These are phyloP conservation scores for Whalleya microplaca DNA, from an alignment of 2,329 filamentous ascomycete species.

Conservation along the genomic window DNA sequence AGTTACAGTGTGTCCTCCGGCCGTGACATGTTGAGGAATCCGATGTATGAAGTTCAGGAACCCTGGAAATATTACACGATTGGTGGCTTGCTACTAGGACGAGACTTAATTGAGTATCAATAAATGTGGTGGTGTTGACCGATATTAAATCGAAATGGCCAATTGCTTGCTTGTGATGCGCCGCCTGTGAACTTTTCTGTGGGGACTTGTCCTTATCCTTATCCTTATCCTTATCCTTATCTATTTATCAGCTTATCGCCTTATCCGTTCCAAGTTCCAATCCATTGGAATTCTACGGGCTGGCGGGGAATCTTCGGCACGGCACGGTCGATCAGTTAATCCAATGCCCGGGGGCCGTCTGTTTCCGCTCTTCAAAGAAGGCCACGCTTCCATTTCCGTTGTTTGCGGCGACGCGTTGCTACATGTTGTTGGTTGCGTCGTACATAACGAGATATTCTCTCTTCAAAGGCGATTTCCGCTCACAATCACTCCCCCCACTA, in stretches of 20 bases:
- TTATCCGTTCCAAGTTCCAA: constrained; percentile 23
- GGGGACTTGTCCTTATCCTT: constrained; percentile 21
- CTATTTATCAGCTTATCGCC: constrained; percentile 7
- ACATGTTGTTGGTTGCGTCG: not conserved
- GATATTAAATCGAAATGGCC: not conserved
- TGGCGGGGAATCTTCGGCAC: constrained; percentile 22
- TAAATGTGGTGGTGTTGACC: too few relatives aligned
- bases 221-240: constrained; percentile 20
- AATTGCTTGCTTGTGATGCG: constrained; percentile 16
- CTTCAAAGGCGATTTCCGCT: not conserved
- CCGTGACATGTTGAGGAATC: constrained; percentile 77
- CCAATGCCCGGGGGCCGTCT: too few relatives aligned
- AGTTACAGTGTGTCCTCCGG: constrained; percentile 87
- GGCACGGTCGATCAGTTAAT: constrained; percentile 12
- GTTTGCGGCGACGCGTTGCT: constrained; percentile 1
- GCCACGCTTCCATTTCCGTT: constrained; percentile 21
- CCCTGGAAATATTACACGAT: too few relatives aligned
- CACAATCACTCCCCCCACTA: not conserved
- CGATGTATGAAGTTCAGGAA: too few relatives aligned
- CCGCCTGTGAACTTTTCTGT: constrained; percentile 31
- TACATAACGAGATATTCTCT: too few relatives aligned
- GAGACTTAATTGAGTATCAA: too few relatives aligned
- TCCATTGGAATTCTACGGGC: too few relatives aligned
- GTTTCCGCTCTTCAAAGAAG: constrained; percentile 16
- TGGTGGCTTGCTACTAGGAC: too few relatives aligned